A percentile compares a stretch with the other conserved stretches of the same genome.
These are phyloP conservation scores for Hyphopichia fennica DNA, from an alignment of 1,139 yeast species.

Conservation along the genomic window DNA sequence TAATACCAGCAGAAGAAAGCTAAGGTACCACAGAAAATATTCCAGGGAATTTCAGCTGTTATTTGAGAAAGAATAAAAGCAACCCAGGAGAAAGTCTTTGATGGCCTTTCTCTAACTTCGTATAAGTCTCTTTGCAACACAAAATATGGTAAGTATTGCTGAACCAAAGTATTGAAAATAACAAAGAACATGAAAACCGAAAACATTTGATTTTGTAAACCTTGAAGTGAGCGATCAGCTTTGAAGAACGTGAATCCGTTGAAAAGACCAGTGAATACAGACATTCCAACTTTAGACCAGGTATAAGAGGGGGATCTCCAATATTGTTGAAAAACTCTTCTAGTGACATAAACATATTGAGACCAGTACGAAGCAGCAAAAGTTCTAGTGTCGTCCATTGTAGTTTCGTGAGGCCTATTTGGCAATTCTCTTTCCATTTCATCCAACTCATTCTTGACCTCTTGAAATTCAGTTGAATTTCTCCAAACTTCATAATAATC, in stretches of 20 bases:
- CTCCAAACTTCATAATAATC: conserved; percentile 36
- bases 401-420: conserved; percentile 23
- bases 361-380: conserved; percentile 29
- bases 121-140: conserved; percentile 35
- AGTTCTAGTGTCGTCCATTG: conserved; percentile 19
- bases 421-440: conserved; percentile 28
- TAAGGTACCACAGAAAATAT: conserved; percentile 60
- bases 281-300: conserved; percentile 40
- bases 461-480: conserved; percentile 26
- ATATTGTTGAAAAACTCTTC: conserved; percentile 32
- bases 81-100: conserved; percentile 29
- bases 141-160: conserved; percentile 45
- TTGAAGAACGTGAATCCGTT: conserved; percentile 47
- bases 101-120: conserved; percentile 38
- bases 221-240: conserved; percentile 32
- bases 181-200: conserved; percentile 54
- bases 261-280: conserved; percentile 40
- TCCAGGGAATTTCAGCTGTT: conserved; percentile 76
- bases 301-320: conserved; percentile 47
- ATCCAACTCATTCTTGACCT: conserved; percentile 23
- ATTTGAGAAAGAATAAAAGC: conserved; percentile 58
- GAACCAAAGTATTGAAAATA: conserved; percentile 52
- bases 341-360: conserved; percentile 24
- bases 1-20: conserved; percentile 78
- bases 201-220: conserved; percentile 50